Percentiles rank a stretch among this genome's conserved stretches.
Evolutionary conservation across 495 filamentous ascomycete genomes (phyloP).

Genomic region (Cenococcum geophilum): DNA sequence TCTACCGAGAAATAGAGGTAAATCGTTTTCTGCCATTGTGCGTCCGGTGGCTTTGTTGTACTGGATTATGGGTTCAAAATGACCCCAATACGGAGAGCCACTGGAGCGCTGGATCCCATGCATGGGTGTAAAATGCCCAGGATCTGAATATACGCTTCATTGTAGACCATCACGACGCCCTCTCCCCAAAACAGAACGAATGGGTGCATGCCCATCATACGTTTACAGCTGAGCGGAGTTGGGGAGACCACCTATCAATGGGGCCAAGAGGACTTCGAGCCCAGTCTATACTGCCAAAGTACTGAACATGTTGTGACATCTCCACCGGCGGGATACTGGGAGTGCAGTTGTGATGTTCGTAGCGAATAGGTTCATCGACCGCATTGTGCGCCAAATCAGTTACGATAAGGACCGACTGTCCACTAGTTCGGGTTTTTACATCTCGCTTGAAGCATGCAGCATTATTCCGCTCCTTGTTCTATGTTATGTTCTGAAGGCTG

Average conservation of each 20-base stretch:
- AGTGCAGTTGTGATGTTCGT: neutral
- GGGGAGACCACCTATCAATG: conserved; percentile 19
- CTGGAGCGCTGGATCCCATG: conserved; percentile 22
- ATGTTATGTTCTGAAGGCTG: neutral
- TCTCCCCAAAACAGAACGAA: conserved; percentile 24
- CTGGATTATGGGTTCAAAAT: conserved; percentile 1
- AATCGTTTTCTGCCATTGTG: conserved; percentile 15
- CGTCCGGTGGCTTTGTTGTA: conserved; percentile 8
- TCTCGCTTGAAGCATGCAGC: too few species aligned
- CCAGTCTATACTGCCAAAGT: conserved; percentile 16
- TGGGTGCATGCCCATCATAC: conserved; percentile 22
- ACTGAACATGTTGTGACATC: neutral
- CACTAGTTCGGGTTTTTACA: neutral
- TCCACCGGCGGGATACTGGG: neutral
- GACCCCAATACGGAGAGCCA: neutral
- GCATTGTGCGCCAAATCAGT: neutral
- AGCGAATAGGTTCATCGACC: neutral
- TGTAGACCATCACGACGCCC: conserved; percentile 26
- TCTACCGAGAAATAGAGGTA: conserved; percentile 24
- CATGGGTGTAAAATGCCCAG: conserved; percentile 15
- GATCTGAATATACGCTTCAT: conserved; percentile 22
- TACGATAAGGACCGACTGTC: neutral
- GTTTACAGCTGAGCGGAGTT: conserved; percentile 21
- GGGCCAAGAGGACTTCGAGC: conserved; percentile 22
- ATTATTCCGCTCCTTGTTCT: neutral